Percentiles rank a stretch among this genome's conserved stretches.
Evolutionary conservation across 1,284 basidiomycete genomes (phyloP).

Genomic region (Kwoniella shivajii): DNA sequence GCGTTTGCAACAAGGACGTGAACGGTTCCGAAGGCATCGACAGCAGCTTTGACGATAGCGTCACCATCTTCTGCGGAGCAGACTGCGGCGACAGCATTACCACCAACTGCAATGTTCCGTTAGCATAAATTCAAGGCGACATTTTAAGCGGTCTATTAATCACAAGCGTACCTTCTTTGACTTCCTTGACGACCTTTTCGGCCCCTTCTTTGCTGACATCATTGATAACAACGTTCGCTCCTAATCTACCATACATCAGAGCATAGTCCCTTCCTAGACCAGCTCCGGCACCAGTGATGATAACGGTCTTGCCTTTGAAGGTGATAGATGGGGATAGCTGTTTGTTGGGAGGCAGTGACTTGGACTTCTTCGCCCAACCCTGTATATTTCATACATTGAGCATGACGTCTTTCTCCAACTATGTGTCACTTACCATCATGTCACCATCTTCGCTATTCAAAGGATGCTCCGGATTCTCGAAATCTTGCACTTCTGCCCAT

Average conservation of each 20-base stretch:
- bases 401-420: too few species aligned
- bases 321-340: slow-evolving; percentile 73
- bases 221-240: slow-evolving; percentile 96
- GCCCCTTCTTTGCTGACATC: slow-evolving; percentile 89
- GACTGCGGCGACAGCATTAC: slow-evolving; percentile 80
- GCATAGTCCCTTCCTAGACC: slow-evolving; percentile 93
- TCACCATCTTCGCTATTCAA: slow-evolving; percentile 70
- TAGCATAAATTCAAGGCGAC: neutral
- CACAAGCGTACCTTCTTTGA: slow-evolving; percentile 66
- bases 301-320: slow-evolving; percentile 87
- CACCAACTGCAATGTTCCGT: slow-evolving; percentile 65
- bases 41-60: slow-evolving; percentile 80
- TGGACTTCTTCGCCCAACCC: slow-evolving; percentile 64
- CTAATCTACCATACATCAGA: slow-evolving; percentile 83
- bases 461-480: slow-evolving; percentile 74
- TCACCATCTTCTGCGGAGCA: slow-evolving; percentile 87
- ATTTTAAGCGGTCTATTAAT: neutral
- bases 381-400: neutral
- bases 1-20: slow-evolving; percentile 94
- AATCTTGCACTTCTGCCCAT: slow-evolving; percentile 82
- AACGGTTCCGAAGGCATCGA: slow-evolving; percentile 85
- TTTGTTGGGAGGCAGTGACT: slow-evolving; percentile 68
- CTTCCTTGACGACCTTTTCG: slow-evolving; percentile 80
- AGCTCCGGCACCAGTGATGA: slow-evolving; percentile 91
- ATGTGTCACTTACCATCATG: slow-evolving; percentile 58